Percentiles rank a stretch among this genome's conserved stretches.
These are phyloP conservation scores for Aegilops longissima DNA, from an alignment of 176 grass and related monocot genomes.

Conservation along the genomic window DNA sequence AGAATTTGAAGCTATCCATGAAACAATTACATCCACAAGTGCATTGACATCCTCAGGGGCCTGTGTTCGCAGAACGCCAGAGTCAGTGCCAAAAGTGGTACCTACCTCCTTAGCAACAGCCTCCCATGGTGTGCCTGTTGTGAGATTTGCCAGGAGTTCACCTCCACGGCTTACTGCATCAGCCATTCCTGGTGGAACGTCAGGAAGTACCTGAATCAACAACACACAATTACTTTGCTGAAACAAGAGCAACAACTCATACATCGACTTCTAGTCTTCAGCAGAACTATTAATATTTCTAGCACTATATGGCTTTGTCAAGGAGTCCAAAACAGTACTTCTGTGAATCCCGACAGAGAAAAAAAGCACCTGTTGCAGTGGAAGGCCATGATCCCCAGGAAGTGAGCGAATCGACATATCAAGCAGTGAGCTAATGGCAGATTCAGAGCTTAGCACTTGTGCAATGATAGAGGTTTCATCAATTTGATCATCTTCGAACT, in stretches of 20 bases:
- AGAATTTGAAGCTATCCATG: constrained; percentile 86
- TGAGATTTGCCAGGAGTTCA: constrained; percentile 71
- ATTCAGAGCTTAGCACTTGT: constrained; percentile 83
- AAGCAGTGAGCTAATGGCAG: constrained; percentile 81
- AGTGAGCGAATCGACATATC: constrained; percentile 90
- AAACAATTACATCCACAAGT: constrained; percentile 69
- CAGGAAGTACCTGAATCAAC: constrained; percentile 72
- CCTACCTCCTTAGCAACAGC: constrained; percentile 81
- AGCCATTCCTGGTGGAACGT: constrained; percentile 92
- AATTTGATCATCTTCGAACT: constrained; percentile 94
- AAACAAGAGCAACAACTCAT: background rate
- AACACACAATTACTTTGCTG: constrained; percentile 2
- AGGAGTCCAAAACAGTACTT: background rate
- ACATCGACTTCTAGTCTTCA: background rate
- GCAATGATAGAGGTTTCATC: constrained; percentile 85
- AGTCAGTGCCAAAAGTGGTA: constrained; percentile 71
- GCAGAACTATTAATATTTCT: background rate
- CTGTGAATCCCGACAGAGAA: background rate
- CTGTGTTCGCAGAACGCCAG: constrained; percentile 56
- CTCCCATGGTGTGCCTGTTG: constrained; percentile 87
- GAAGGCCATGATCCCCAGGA: constrained; percentile 88
- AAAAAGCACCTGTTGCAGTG: constrained; percentile 76
- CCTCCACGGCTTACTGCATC: constrained; percentile 88
- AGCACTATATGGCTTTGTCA: background rate
- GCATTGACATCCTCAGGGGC: constrained; percentile 70